Conservation (phyloP, 2,329 filamentous ascomycete species). For the Calonectria honghensis region DNA sequence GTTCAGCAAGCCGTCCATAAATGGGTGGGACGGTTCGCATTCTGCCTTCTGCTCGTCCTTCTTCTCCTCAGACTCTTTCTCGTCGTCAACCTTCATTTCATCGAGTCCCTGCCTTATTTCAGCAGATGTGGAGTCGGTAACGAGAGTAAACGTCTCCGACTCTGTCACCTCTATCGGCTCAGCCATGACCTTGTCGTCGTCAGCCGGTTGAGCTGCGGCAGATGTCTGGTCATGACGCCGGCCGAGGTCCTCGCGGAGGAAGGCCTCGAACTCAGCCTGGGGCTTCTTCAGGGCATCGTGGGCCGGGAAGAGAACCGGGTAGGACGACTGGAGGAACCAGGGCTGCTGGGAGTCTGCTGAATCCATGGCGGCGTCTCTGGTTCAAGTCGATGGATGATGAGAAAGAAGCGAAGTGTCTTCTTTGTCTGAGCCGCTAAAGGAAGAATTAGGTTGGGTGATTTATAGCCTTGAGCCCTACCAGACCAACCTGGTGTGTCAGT, state of each 20-base stretch:
- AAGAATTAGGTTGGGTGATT: neutral
- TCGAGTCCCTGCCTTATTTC: constrained; percentile 49
- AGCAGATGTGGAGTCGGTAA: constrained; percentile 53
- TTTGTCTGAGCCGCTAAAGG: neutral
- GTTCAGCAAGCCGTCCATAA: constrained; percentile 60
- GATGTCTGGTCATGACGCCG: constrained; percentile 38
- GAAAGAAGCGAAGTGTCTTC: constrained; percentile 3
- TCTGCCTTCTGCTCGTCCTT: constrained; percentile 10
- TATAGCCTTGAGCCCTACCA: constrained; percentile 20
- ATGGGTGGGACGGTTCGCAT: constrained; percentile 50
- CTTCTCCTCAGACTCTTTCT: constrained; percentile 11
- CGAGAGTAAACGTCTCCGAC: constrained; percentile 54
- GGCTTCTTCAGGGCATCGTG: constrained; percentile 60
- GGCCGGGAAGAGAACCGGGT: constrained; percentile 62
- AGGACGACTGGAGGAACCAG: constrained; percentile 64
- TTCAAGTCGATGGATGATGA: neutral
- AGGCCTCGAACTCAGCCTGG: constrained; percentile 58
- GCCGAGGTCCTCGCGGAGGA: constrained; percentile 55
- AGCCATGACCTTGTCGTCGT: constrained; percentile 38
- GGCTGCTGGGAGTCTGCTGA: constrained; percentile 49
- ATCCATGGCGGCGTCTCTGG: constrained; percentile 46
- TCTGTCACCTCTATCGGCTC: constrained; percentile 32
- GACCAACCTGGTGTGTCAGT: neutral
- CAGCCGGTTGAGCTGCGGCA: neutral
- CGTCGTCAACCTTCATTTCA: constrained; percentile 39